Conservation (phyloP, 2,329 filamentous ascomycete genomes). For the Cordyceps fumosorosea region DNA sequence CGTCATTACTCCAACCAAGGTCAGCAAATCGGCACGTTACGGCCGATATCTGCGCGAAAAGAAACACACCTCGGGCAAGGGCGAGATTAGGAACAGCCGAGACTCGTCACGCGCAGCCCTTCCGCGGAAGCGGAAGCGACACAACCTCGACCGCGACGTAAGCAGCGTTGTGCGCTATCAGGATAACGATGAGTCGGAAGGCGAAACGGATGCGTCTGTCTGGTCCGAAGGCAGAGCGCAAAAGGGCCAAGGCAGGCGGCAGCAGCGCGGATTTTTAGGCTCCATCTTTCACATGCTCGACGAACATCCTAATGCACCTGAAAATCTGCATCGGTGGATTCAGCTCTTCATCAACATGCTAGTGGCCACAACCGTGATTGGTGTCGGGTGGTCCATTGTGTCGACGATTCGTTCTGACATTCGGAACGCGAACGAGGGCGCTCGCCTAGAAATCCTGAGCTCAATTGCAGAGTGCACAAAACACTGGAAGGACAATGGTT, state of each 20-base stretch:
- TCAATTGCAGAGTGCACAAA: slow-evolving; percentile 68
- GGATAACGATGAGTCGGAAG: slow-evolving; percentile 39
- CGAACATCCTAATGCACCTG: slow-evolving; percentile 51
- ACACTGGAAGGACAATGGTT: slow-evolving; percentile 71
- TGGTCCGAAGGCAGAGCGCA: slow-evolving; percentile 19
- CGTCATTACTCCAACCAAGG: slow-evolving; percentile 39
- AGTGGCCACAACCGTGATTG: slow-evolving; percentile 50
- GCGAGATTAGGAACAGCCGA: slow-evolving; percentile 51
- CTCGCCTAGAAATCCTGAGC: slow-evolving; percentile 60
- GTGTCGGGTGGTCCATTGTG: slow-evolving; percentile 63
- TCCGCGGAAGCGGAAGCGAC: slow-evolving; percentile 49
- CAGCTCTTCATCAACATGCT: slow-evolving; percentile 58
- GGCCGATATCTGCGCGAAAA: slow-evolving; percentile 34
- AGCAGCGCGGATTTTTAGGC: slow-evolving; percentile 27
- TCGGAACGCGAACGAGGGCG: slow-evolving; percentile 61
- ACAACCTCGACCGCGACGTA: slow-evolving; percentile 45
- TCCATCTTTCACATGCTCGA: slow-evolving; percentile 46
- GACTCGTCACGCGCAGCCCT: slow-evolving; percentile 34
- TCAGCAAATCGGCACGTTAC: slow-evolving; percentile 41
- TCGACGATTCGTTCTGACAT: slow-evolving; percentile 69
- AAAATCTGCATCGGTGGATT: slow-evolving; percentile 53
- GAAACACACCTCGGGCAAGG: slow-evolving; percentile 49
- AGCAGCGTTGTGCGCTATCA: slow-evolving; percentile 41
- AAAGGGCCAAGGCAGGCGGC: slow-evolving; percentile 15
- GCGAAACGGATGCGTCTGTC: slow-evolving; percentile 40